These are phyloP conservation scores for Globisporangium nunn DNA, from an alignment of 352 stramenopile species.

Conservation along the genomic window DNA sequence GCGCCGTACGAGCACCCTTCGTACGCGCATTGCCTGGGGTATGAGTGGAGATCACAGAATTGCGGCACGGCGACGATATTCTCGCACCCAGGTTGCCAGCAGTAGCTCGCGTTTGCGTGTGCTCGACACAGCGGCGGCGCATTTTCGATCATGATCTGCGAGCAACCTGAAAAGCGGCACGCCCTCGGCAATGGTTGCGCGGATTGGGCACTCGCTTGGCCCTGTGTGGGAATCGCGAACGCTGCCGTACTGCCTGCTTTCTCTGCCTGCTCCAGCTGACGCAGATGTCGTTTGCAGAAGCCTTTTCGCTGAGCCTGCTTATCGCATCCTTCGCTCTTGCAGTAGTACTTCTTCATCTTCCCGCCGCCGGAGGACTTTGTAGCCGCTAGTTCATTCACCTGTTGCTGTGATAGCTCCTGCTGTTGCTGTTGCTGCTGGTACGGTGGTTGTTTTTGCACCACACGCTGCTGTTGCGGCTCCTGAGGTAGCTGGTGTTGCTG, in stretches of 20 bases:
- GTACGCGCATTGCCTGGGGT: slow-evolving; percentile 45
- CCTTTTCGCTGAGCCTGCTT: slow-evolving; percentile 60
- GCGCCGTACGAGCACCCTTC: slow-evolving; percentile 43
- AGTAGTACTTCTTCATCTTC: slow-evolving; percentile 61
- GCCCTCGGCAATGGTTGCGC: slow-evolving; percentile 5
- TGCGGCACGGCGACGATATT: slow-evolving; percentile 41
- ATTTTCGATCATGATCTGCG: slow-evolving; percentile 17
- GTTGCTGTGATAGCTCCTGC: not conserved
- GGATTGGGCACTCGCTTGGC: slow-evolving; percentile 2
- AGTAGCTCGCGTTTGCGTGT: slow-evolving; percentile 48
- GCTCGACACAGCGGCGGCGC: slow-evolving; percentile 30
- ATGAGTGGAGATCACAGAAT: slow-evolving; percentile 55
- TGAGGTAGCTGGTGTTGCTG: slow-evolving; percentile 7
- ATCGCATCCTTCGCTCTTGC: slow-evolving; percentile 45
- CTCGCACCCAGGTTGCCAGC: slow-evolving; percentile 52
- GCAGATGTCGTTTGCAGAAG: slow-evolving; percentile 61
- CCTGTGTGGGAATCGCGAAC: not conserved
- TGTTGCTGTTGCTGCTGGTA: not conserved
- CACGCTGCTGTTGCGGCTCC: not conserved
- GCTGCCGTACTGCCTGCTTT: not conserved
- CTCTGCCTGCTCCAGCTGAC: slow-evolving; percentile 23
- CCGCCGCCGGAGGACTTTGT: too few species aligned
- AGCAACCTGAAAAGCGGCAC: slow-evolving; percentile 42
- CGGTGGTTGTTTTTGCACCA: not conserved
- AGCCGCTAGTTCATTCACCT: not conserved